Evolutionary conservation across 148 eudicot genomes (phyloP).

Genomic region (Dysphania ambrosioides): DNA sequence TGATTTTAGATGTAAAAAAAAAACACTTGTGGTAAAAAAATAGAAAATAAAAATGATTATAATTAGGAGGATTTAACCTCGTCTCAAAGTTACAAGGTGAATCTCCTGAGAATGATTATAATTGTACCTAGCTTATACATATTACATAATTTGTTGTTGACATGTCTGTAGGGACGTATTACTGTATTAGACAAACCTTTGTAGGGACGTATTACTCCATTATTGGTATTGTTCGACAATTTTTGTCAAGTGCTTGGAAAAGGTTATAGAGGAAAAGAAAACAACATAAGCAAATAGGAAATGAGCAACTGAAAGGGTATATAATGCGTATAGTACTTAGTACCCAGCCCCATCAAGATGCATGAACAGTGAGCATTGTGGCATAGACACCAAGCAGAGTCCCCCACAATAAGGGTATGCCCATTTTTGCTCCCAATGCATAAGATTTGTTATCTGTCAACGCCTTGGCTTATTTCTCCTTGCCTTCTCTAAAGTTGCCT

Average conservation of each 20-base stretch:
- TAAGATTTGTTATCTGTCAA: neutral
- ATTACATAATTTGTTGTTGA: too few relatives aligned
- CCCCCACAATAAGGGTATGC: slow-evolving; percentile 12
- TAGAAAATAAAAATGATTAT: too few relatives aligned
- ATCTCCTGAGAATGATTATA: too few relatives aligned
- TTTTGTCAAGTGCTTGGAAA: neutral
- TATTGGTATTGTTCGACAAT: neutral
- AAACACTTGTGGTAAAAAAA: too few relatives aligned
- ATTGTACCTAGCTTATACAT: too few relatives aligned
- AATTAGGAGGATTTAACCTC: too few relatives aligned
- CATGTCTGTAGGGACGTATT: too few relatives aligned
- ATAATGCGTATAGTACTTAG: too few relatives aligned
- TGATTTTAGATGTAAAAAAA: too few relatives aligned
- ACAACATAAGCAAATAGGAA: neutral
- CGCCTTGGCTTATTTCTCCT: neutral
- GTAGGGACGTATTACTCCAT: too few relatives aligned
- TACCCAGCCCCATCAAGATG: neutral
- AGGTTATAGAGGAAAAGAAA: neutral
- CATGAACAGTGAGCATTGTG: neutral
- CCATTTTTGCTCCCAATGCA: slow-evolving; percentile 19
- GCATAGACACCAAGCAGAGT: neutral
- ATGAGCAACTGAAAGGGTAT: neutral
- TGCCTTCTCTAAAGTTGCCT: slow-evolving; percentile 8
- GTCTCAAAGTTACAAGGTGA: too few relatives aligned
- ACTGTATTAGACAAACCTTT: neutral